A percentile compares a stretch with the other conserved stretches of the same genome.
phyloP scores from a whole-genome alignment of 306 rosid genomes.

The Malus asiatica region DNA sequence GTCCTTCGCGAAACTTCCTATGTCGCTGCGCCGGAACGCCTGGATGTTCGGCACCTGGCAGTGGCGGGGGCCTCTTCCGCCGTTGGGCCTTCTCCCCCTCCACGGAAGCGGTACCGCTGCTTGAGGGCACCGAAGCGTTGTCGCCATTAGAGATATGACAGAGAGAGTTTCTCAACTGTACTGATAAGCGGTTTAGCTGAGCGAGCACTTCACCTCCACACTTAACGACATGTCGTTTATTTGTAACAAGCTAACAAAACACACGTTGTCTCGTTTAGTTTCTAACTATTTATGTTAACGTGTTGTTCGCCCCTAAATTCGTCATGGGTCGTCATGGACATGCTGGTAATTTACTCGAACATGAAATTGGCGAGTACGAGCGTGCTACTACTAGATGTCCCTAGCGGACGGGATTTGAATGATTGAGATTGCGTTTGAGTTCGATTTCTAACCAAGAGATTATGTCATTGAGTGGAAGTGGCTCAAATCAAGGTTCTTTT shows the following conservation, averaged over 20 bases:
- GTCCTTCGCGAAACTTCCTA: constrained; percentile 47
- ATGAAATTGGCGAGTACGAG: no score
- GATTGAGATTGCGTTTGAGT: no score
- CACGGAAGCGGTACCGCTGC: constrained; percentile 12
- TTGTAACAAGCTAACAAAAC: not conserved
- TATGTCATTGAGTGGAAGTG: no score
- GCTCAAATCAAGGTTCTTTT: no score
- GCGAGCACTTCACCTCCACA: not conserved
- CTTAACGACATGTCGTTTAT: not conserved
- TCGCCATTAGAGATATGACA: constrained; percentile 21
- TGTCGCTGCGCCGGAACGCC: constrained; percentile 53
- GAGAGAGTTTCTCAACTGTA: not conserved
- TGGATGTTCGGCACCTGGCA: constrained; percentile 20
- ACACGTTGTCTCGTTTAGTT: not conserved
- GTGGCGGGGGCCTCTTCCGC: not conserved
- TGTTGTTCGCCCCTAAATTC: no score
- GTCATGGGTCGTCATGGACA: no score
- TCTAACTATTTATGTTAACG: no score
- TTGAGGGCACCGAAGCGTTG: constrained; percentile 26
- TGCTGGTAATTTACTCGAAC: no score
- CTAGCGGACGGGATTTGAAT: no score
- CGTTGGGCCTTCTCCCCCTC: not conserved
- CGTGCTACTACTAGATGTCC: no score
- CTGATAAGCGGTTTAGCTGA: not conserved
- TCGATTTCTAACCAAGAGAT: no score